These are phyloP conservation scores for Penicillium italicum DNA, from an alignment of 2,329 filamentous ascomycete species.

Conservation along the genomic window DNA sequence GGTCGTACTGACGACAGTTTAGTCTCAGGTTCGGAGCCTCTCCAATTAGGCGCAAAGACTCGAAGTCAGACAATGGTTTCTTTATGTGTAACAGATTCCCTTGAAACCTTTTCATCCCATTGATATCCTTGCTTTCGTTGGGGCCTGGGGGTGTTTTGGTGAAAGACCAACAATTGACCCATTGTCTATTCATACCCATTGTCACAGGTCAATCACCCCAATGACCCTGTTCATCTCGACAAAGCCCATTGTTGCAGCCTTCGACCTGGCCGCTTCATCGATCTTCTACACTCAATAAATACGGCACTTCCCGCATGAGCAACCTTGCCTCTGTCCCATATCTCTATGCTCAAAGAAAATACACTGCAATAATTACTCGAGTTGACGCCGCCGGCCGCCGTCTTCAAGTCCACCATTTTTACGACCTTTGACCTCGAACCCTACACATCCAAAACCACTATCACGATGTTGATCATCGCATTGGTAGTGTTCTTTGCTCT, in stretches of 20 bases:
- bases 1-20: conserved; percentile 12
- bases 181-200: conserved; percentile 4
- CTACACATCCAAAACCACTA: not conserved
- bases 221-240: conserved; percentile 1
- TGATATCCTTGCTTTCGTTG: not conserved
- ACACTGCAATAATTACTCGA: not conserved
- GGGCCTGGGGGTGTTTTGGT: not conserved
- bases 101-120: conserved; percentile 1
- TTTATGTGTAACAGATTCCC: conserved; percentile 18
- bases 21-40: conserved; percentile 5
- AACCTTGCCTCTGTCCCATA: not conserved
- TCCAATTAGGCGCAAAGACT: conserved; percentile 12
- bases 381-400: conserved; percentile 10
- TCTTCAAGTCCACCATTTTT: not conserved
- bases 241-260: conserved; percentile 2
- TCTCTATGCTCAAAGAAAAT: not conserved
- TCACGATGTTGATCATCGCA: conserved; percentile 5
- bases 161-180: not conserved
- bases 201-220: not conserved
- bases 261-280: not conserved
- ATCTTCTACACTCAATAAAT: conserved; percentile 1
- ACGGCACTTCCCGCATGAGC: not conserved
- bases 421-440: conserved; percentile 1
- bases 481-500: conserved; percentile 24
- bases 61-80: not conserved